Evolutionary conservation across 306 rosid genomes (phyloP), one percentile per base, ranked within the genome.

Genomic region (Castanea mollissima): DNA sequence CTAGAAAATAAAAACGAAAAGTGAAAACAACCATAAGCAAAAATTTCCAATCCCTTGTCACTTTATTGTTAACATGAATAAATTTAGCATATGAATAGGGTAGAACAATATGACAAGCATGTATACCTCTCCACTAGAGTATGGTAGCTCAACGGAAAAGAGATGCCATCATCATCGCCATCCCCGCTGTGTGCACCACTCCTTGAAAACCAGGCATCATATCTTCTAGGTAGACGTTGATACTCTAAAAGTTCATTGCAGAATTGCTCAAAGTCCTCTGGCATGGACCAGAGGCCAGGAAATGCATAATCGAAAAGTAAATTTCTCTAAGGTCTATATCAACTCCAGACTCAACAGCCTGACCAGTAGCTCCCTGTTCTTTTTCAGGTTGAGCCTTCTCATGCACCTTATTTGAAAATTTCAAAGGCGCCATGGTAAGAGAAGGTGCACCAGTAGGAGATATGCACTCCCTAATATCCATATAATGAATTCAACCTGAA

Each of bases 181-280:
- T 82, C 85, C 80, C 78, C 84, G 67, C 80, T 74, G 34, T 46
- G 57, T 29, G 74, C 74, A 29, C 90, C 88, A 76, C 82, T 87
- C 78, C 97, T 87, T 67, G 97, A 93, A 93, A 79, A 93, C 93
- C 92, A 85, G 77, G 97, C 90, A 88, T 93, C 97, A 87, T 91
- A 91, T 82, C 98, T 90, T 88, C 98, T 88, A 71, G 98, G 98
- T 13, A 93, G 86, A 76, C 91, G 98, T 79, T 81, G 92, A 80
- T 91, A 89, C 74, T 93, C 93, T 71, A 90, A 63, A 86, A 93
- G 93, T 80, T 93, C 98, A 79, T 80, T 84, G 82, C 84, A 79
- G 71, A 93, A 79, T 76, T 89, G 92, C 72, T 75, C 73, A 74
- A 86, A 83, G 93, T 85, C 85, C 78, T 87, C 87, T 76, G 88